Base-by-base conservation (phyloP, 2,329 filamentous ascomycete species). In the Neodidymelliopsis sp. region DNA sequence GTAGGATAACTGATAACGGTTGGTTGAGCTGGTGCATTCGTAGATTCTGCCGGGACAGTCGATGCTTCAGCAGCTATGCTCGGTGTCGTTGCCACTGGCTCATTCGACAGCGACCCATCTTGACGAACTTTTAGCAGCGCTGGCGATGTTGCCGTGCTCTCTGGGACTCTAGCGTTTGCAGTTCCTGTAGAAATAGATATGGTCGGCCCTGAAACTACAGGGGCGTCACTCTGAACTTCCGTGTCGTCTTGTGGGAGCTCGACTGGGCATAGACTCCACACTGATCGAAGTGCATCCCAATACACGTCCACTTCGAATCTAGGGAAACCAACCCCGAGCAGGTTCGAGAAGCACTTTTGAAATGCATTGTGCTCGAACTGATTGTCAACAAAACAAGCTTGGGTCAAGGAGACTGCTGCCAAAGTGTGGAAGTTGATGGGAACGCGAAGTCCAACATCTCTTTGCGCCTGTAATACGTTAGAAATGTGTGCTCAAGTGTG, bases 191-290 rank as follows among this genome's bases (percentile, higher is more conserved):
- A 62, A 2, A 53, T 33, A 4, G 40, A 31, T 6, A 65, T 30
- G 0, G 49, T 58, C 7, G 53, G 47, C 2, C 57, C 53, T 24
- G 59, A 53, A 9, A 36, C 39, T n/a, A 60, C 41, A 10, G 52
- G 49, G 10, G 35, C 47, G 27, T 43, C 20, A 19, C 45, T 18
- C 29, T 55, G 34, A 9, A 36, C 40, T 9, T 44, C 35, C 4
- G 24, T 31, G 15, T 45, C 40, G 8, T 59, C 55, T 20, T 60
- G 54, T 25, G 79, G 78, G 41, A 84, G 73, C 34, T 79, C 67
- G 2, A 81, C 81, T 0, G 85, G 85, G 63, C 85, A 88, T 13
- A 88, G 76, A 38, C 76, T 81, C 83, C 85, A 88, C 29, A 75
- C 63, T 23, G 69, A 70, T 20, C 78, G 75, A 22, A 71, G 75